phyloP scores from a whole-genome alignment of 1,284 basidiomycete genomes.

The Termitomyces sp. region DNA sequence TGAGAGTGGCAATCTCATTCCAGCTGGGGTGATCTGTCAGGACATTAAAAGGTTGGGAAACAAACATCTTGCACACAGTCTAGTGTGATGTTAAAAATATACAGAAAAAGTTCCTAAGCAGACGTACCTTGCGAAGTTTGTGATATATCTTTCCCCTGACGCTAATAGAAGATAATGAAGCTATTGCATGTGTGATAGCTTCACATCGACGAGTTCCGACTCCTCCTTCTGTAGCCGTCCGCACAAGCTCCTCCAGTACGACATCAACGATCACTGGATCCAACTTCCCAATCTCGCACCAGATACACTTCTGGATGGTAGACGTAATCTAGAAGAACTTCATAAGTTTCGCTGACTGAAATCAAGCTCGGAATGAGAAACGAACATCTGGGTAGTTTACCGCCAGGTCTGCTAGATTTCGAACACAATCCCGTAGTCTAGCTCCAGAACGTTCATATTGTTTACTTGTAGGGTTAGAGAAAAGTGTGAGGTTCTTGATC shows the following conservation, averaged over 20 bases:
- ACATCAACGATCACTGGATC: conserved; percentile 66
- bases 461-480: conserved; percentile 62
- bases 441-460: conserved; percentile 68
- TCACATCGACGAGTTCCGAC: conserved; percentile 73
- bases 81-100: conserved; percentile 23
- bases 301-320: conserved; percentile 68
- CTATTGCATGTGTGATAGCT: conserved; percentile 69
- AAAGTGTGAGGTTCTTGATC: conserved; percentile 74
- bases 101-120: background rate
- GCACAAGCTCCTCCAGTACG: conserved; percentile 73
- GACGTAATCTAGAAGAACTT: conserved; percentile 49
- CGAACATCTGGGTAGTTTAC: conserved; percentile 63
- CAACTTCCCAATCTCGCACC: conserved; percentile 68
- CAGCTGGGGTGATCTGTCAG: conserved; percentile 74
- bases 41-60: conserved; percentile 39
- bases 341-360: conserved; percentile 10
- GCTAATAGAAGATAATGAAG: conserved; percentile 70
- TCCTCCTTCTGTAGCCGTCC: conserved; percentile 77
- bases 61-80: conserved; percentile 70
- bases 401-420: conserved; percentile 72
- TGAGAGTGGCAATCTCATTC: conserved; percentile 79
- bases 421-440: conserved; percentile 72
- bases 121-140: conserved; percentile 68
- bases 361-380: conserved; percentile 3
- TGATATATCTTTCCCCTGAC: conserved; percentile 75